Evolutionary conservation across 805 yeast species (phyloP).

Genomic region (Candida chilensis): DNA sequence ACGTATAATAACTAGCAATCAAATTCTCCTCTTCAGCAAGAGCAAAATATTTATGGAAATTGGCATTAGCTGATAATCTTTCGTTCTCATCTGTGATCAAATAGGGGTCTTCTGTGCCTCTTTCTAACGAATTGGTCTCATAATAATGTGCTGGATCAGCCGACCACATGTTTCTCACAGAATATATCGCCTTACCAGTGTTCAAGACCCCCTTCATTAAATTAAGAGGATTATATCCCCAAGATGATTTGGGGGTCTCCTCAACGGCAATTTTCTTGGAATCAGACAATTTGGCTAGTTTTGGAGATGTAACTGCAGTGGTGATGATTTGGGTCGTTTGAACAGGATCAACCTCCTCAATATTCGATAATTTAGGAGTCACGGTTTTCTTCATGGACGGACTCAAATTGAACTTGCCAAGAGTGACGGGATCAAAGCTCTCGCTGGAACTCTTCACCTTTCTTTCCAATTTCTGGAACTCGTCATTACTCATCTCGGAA

Average conservation of each 20-base stretch:
- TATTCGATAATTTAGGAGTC: no score
- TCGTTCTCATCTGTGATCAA: slow-evolving; percentile 35
- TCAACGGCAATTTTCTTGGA: no score
- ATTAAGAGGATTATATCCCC: not conserved
- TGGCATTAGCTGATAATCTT: slow-evolving; percentile 36
- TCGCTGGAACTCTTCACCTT: no score
- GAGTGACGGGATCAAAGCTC: no score
- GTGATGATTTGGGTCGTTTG: no score
- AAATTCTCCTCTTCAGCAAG: slow-evolving; percentile 41
- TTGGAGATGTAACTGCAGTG: not conserved
- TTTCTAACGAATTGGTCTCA: slow-evolving; percentile 20
- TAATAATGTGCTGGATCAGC: slow-evolving; percentile 58
- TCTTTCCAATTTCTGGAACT: no score
- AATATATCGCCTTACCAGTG: slow-evolving; percentile 14
- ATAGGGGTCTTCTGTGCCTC: slow-evolving; percentile 32
- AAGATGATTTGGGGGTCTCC: not conserved
- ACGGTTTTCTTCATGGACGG: no score
- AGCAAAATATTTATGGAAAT: slow-evolving; percentile 61
- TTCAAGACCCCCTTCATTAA: not conserved
- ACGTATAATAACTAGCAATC: slow-evolving; percentile 61
- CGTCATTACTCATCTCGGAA: no score
- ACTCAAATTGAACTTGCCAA: no score
- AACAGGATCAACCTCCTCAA: no score
- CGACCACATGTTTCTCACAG: slow-evolving; percentile 35
- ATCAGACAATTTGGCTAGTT: not conserved